Evolutionary conservation across 225 moss, liverwort and hornwort genomes (phyloP), one percentile per base, ranked within the genome.

Genomic region (Antitrichia curtipendula): DNA sequence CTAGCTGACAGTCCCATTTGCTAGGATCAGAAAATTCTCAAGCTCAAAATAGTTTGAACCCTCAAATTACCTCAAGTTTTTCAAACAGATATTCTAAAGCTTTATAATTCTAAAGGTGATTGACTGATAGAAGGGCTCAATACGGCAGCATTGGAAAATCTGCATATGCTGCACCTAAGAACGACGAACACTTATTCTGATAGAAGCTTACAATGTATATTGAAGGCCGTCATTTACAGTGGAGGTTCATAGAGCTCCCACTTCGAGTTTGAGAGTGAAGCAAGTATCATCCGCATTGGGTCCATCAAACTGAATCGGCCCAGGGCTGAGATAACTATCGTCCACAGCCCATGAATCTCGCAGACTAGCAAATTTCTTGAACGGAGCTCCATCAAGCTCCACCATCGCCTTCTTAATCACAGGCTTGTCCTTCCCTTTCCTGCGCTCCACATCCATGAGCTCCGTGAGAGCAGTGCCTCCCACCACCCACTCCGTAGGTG

Each of bases 381-480:
- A 97, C 47, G 95, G 96, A n/a, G 93, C 92, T 7, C 83, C 96
- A 27, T 96, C 91, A 63, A 96, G 95, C 92, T 97, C 97, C 80
- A 97, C 97, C 97, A 96, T 97, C 24, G 96, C 97, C 90, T 97
- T 96, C 92, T 96, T 97, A 73, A 97, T 97, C 63, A 97, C 97
- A 36, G 96, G 96, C 84, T 97, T 97, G 89, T 97, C 91, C 76
- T 96, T 92, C 49, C 97, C 97, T 82, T 91, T 94, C 70, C 97
- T 86, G 58, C 97, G 91, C 85, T 97, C 97, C 62, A 97, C 96
- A 56, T 96, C 97, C 96, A 97, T 97, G 85, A 96, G 95, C 85
- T 92, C 88, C 50, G 96, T 96, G 32, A 97, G 92, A 15, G 95
- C 86, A 6, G 97, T 97, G 12, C 95, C 96, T 34, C 95, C 96